Conservation (phyloP, 1,284 basidiomycete genomes). For the Tausonia pullulans region DNA sequence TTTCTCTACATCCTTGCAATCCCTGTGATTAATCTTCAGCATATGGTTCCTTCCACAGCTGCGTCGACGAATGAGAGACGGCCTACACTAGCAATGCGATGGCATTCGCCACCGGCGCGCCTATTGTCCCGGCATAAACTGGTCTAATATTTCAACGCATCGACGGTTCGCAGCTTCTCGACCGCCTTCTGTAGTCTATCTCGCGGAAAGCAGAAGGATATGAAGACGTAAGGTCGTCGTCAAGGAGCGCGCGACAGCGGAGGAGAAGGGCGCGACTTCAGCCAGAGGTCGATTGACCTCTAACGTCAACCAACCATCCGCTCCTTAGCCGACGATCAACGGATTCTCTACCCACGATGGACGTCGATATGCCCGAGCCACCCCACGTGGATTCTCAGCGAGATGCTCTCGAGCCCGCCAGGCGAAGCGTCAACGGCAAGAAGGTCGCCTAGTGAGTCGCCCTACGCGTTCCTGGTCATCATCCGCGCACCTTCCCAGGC, state of each 20-base stretch:
- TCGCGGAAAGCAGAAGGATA: background rate
- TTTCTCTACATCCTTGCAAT: background rate
- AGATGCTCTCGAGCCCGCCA: background rate
- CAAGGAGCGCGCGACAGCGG: too few species aligned
- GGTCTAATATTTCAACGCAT: background rate
- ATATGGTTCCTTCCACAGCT: background rate
- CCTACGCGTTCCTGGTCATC: background rate
- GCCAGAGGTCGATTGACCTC: background rate
- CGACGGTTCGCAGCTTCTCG: background rate
- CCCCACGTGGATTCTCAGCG: constrained; percentile 1
- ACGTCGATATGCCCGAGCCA: constrained; percentile 8
- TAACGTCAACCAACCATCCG: background rate
- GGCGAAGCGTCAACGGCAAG: constrained; percentile 6
- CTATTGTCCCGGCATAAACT: background rate
- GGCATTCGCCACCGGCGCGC: background rate
- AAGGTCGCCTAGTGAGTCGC: constrained; percentile 20
- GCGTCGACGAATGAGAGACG: background rate
- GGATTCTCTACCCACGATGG: background rate
- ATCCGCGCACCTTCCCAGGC: background rate
- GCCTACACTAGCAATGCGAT: background rate
- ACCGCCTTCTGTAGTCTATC: background rate
- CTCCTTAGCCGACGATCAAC: background rate
- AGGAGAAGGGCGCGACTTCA: background rate
- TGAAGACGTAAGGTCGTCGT: too few species aligned
- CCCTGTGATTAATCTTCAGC: background rate